Evolutionary conservation across 1,284 basidiomycete genomes (phyloP).

Genomic region (Ustilago nuda): DNA sequence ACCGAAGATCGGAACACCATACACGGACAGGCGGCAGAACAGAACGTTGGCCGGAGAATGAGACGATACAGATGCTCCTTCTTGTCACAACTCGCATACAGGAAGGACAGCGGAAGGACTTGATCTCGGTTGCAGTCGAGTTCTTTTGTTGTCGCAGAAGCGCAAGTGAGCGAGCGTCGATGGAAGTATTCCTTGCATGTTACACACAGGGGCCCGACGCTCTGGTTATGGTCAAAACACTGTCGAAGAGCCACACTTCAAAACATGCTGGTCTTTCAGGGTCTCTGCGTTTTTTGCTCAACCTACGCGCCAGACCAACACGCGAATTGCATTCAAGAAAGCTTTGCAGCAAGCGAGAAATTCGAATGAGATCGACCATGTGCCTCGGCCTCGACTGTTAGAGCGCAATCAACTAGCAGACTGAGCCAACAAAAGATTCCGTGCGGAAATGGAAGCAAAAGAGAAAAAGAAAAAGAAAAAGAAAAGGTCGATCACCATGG

Average conservation of each 20-base stretch:
- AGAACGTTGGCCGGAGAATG: slow-evolving; percentile 4
- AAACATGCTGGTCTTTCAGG: background rate
- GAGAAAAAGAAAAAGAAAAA: background rate
- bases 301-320: slow-evolving; percentile 26
- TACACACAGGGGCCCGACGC: background rate
- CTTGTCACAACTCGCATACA: background rate
- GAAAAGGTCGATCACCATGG: slow-evolving; percentile 5
- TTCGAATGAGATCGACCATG: slow-evolving; percentile 27
- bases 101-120: background rate
- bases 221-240: background rate
- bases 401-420: background rate
- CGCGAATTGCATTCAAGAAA: slow-evolving; percentile 7
- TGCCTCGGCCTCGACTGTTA: background rate
- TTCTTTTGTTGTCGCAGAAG: background rate
- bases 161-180: slow-evolving; percentile 16
- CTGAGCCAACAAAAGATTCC: background rate
- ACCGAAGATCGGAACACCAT: background rate
- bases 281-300: slow-evolving; percentile 18
- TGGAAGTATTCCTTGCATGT: slow-evolving; percentile 42
- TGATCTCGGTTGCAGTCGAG: background rate
- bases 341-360: background rate
- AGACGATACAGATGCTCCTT: background rate
- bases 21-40: background rate
- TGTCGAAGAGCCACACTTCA: background rate
- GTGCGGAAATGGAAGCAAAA: slow-evolving; percentile 9